Evolutionary conservation across 75 land plant species (phyloP), one percentile per base, ranked within the genome.

Genomic region (Pinus albicaulis): DNA sequence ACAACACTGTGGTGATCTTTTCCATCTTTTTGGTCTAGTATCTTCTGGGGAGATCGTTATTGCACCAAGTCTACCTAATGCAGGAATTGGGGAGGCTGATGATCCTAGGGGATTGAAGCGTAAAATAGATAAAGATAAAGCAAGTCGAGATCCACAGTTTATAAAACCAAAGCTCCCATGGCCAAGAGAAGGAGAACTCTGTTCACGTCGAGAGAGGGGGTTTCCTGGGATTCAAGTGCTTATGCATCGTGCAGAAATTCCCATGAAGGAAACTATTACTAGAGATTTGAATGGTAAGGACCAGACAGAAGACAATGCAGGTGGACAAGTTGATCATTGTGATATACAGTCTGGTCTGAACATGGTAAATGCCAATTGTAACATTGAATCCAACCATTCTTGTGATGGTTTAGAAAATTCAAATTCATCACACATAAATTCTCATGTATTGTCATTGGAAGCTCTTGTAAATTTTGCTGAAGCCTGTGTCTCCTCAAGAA

Each of bases 1-100:
- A 69, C 78, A 87, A 74, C 75, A 88, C 15, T 95, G 92, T 81
- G 99, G 98, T 58, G 95, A 95, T 36, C 80, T 88, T 41, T 82
- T 91, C 48, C 90, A 88, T 75, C 87, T 98, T 19, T 86, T 95
- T 87, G 86, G 86, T 75, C 72, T 87, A 44, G 84, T 91, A 41
- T 84, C 86, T 77, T 76, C 76, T 56, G 96, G 92, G 7, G 89
- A 89, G 56, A 48, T 98, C 15, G 70, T 66, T 1, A 80, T 98
- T 79, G 61, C 82, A 41, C 92, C 96, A 16, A 78, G 70, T 70
- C 71, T 98, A 70, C 99, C 99, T 1, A 74, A 76, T 20, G 86
- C 87, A 63, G 99, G 98, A 19, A 76, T 98, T 78, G 99, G 99
- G 23, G 99, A 97, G 38, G 79, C 82, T 64, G 98, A 95, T 56